Conservation (phyloP, 441 rosid species). For the Erysimum cheiri region DNA sequence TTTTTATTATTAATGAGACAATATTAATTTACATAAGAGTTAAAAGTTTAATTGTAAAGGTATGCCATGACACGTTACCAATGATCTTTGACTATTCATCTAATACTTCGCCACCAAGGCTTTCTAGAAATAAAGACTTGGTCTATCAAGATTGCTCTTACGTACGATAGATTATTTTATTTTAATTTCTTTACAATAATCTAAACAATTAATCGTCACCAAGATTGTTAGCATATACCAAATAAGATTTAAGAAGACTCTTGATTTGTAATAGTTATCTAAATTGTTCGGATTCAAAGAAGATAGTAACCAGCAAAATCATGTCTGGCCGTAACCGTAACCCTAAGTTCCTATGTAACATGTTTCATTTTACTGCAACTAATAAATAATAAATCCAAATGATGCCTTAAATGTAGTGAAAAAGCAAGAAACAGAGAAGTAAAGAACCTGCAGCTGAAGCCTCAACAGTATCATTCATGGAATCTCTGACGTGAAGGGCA, state of each 20-base stretch:
- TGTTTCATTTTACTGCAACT: background rate
- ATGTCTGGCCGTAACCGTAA: background rate
- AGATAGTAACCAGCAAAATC: background rate
- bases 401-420: background rate
- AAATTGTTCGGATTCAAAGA: background rate
- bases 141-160: too few species aligned
- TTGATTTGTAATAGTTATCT: background rate
- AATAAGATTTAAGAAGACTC: background rate
- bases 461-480: constrained; percentile 51
- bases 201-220: background rate
- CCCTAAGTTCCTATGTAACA: background rate
- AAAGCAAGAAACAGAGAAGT: constrained; percentile 21
- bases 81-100: background rate
- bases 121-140: too few species aligned
- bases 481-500: constrained; percentile 46
- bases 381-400: background rate
- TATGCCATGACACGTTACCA: background rate
- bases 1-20: background rate
- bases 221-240: constrained; percentile 13
- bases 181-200: too few species aligned
- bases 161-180: too few species aligned
- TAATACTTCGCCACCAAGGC: background rate
- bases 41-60: background rate
- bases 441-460: constrained; percentile 66
- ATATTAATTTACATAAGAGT: background rate